Base-by-base conservation (phyloP, 2,329 filamentous ascomycete species). In the Colletotrichum viniferum region DNA sequence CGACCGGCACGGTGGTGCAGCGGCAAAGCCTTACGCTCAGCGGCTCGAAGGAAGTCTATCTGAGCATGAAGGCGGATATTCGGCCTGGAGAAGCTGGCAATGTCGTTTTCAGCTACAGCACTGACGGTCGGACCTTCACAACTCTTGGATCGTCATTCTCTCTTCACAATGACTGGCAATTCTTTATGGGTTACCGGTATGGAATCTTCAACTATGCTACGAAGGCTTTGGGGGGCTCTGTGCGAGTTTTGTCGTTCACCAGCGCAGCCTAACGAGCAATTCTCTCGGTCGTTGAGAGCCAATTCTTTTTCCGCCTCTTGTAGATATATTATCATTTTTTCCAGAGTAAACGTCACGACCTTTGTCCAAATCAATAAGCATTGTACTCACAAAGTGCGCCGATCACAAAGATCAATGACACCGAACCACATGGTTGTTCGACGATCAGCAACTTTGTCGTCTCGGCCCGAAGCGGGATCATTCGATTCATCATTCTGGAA, bases 141-240 rank as follows among this genome's bases (percentile, higher is more conserved):
- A 72, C 77, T 10, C 77, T 89, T 1, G 87, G 87, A 0, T 43
- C 76, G 2, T 43, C 52, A 78, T 84, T 83, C n/a, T 77, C 78
- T 4, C 77, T 89, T 77, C 83, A 81, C 76, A 86, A 79, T 21
- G 80, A 83, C 18, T 88, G 86, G 86, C 74, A 81, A 14, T 87
- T 85, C 79, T 90, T 88, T 69, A 84, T 87, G 78, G 88, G 86
- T 0, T 89, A 88, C 77, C 82, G 88, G 1, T 90, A 82, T 77
- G 87, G 83, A 0, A 85, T 89, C 5, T 89, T 89, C 74, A 89
- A 89, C 77, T 87, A 83, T 80, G 88, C 87, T 0, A 89, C 87
- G 2, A 81, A 82, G 58, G 43, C 63, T 3, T n/a, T 81, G 4
- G 80, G 80, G 0, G 80, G 79, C 8, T 77, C 76, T 2, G 48